Evolutionary conservation across 2,329 filamentous ascomycete genomes (phyloP), one percentile per base, ranked within the genome.

Genomic region (Aureobasidium mangrovei): DNA sequence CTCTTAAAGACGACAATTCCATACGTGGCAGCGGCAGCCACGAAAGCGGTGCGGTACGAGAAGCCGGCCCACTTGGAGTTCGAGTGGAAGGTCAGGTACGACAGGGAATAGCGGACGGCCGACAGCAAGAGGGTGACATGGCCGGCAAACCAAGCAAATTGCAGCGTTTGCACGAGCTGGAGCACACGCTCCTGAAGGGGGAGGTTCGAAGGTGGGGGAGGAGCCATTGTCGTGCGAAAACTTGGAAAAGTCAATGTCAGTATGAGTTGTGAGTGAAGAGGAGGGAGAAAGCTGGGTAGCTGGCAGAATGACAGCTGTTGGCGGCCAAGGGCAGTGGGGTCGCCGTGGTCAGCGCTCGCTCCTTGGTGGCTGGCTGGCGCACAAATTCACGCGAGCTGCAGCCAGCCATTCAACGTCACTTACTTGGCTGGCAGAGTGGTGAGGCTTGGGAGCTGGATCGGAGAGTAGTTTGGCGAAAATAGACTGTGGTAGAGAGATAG

Each of bases 1-100:
- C 89, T 91, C 82, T 98, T 98, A 80, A 95, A 97, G 59, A 98
- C 91, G 47, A 98, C 93, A 62, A 98, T 97, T 61, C 93, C 91
- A 72, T 98, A 98, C 8, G 93, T 97, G 47, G 83, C 82, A 45
- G 90, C 89, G 4, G 93, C 93, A 2, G 91, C 85, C 63, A 96
- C 62, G 70, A 98, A 98, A 56, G 91, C 88, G 53, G 85, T 81
- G 65, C 93, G 91, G 76, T 98, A 98, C 55, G 86, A 86, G 70
- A 93, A 84, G 61, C 81, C 78, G 45, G 91, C 91, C 77, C 83
- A 82, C 67, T 81, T 74, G 56, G 83, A 84, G 69, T 86, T 86
- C 70, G 83, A 90, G 78, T 95, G 94, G 78, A 97, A 86, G 65
- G 86, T 85, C 56, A 96, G 73, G 77, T 89, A 95, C 46, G 90